These are phyloP conservation scores for Fusarium nodosum DNA, from an alignment of 2,329 filamentous ascomycete genomes.

Conservation along the genomic window DNA sequence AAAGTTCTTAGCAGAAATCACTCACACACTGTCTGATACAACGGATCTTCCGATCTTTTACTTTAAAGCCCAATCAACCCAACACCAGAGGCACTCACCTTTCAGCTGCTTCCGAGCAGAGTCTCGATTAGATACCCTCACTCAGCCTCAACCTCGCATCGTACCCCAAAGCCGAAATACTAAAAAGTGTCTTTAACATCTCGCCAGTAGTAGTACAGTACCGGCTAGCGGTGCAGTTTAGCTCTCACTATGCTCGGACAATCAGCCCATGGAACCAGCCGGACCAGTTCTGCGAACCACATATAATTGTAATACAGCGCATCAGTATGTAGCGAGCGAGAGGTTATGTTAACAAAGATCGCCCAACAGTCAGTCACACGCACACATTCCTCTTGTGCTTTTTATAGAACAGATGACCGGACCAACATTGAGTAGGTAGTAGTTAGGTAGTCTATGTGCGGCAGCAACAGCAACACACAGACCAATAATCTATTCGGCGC, in stretches of 20 bases:
- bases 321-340: background rate
- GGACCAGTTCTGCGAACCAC: constrained; percentile 5
- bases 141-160: background rate
- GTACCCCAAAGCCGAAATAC: constrained; percentile 9
- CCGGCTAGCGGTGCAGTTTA: background rate
- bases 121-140: background rate
- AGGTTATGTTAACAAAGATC: constrained; percentile 14
- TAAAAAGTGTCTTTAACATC: constrained; percentile 1
- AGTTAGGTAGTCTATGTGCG: background rate
- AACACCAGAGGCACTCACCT: background rate
- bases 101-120: constrained; percentile 2
- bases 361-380: constrained; percentile 20
- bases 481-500: constrained; percentile 2
- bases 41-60: background rate
- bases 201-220: constrained; percentile 1
- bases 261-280: background rate
- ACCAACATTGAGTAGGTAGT: background rate
- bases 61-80: background rate
- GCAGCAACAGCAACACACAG: constrained; percentile 8
- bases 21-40: background rate
- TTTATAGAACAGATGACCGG: constrained; percentile 35
- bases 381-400: constrained; percentile 20
- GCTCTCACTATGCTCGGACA: background rate
- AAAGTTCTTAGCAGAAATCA: background rate
- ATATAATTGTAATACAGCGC: constrained; percentile 28